Evolutionary conservation across 129 eudicot genomes (phyloP), one percentile per base, ranked within the genome.

Genomic region (Escallonia rubra): DNA sequence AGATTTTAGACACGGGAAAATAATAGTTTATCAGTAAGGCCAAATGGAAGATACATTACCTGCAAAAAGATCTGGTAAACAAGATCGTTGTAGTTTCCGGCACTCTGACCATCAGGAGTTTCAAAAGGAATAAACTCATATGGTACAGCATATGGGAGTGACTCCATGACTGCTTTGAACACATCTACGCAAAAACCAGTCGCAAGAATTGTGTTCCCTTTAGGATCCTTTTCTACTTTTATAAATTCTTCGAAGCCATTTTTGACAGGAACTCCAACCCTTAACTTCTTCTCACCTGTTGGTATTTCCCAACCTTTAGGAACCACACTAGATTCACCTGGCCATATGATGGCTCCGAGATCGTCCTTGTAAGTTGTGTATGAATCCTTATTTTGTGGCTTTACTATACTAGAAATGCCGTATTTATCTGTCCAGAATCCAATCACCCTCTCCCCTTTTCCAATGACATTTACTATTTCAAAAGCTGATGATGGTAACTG

Each of bases 301-400:
- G 87, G 87, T 5, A 79, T 75, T 47, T 69, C 87, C 83, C 81
- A 81, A 9, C 91, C 87, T 79, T 49, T 85, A 1, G 87, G 85
- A 46, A 65, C 16, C 9, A 7, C 8, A 23, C 39, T 52, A 8
- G 80, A 41, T 6, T 76, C 78, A 4, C 90, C 90, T 0, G 90
- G 90, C 90, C 90, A 85, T 13, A 75, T 56, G 47, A 85, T 72
- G 57, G 44, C 68, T 4, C 70, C 65, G 3, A 85, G 80, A 48
- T 80, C 23, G 45, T 65, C 73, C 60, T 60, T 42, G 53, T 64
- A 56, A 4, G 66, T 45, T 8, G 69, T 57, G 58, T 66, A 34
- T 10, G 34, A 53, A 16, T 71, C 8, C 12, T 23, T 12, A 66
- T 41, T 72, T 13, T 7, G 43, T 43, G 10, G 48, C 47, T 64